phyloP scores from a whole-genome alignment of 768 basidiomycete species.

The Vararia minispora region DNA sequence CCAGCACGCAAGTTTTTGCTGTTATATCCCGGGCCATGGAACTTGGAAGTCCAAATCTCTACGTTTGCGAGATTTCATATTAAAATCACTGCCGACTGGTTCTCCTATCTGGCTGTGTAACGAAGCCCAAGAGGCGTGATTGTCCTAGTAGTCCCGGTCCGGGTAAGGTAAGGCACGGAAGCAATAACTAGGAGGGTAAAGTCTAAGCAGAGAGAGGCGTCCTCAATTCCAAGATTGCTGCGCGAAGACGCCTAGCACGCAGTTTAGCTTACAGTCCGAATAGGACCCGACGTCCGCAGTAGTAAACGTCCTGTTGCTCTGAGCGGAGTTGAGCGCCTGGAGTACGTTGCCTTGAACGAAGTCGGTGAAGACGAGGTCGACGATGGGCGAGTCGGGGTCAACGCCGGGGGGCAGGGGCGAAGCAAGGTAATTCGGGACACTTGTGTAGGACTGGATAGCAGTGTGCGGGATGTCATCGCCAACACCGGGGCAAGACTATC shows the following conservation, averaged over 20 bases:
- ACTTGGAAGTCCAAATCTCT: too few relatives aligned
- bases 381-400: conserved; percentile 37
- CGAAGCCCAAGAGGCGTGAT: too few relatives aligned
- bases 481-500: conserved; percentile 52
- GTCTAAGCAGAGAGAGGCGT: too few relatives aligned
- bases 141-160: too few relatives aligned
- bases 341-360: conserved; percentile 49
- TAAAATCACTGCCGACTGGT: too few relatives aligned
- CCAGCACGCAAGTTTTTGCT: too few relatives aligned
- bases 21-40: too few relatives aligned
- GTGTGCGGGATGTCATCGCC: conserved; percentile 64
- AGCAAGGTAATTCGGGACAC: conserved; percentile 44
- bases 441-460: conserved; percentile 40
- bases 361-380: conserved; percentile 66
- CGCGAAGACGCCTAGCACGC: conserved; percentile 46
- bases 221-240: conserved; percentile 24
- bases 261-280: conserved; percentile 36
- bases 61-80: too few relatives aligned
- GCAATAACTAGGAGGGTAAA: too few relatives aligned
- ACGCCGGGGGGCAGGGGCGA: conserved; percentile 41
- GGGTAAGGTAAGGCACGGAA: too few relatives aligned
- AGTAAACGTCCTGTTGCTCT: conserved; percentile 38
- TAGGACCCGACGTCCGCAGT: conserved; percentile 42
- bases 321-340: conserved; percentile 42
- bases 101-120: too few relatives aligned